Evolutionary conservation across 202 grass and related monocot species (phyloP).

Genomic region (Eragrostis tef): DNA sequence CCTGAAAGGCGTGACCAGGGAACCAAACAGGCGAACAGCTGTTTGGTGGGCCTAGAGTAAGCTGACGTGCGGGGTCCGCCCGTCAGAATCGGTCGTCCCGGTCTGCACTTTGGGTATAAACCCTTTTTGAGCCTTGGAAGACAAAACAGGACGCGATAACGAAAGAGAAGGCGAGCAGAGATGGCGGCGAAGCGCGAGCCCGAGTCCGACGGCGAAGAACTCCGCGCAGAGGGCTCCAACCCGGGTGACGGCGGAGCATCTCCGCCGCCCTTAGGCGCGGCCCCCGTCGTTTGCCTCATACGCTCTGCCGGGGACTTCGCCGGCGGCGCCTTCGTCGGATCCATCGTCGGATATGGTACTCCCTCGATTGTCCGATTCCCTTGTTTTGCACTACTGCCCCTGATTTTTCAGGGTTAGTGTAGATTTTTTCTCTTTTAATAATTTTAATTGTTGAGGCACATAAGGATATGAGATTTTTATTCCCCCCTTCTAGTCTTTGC

Average conservation of each 20-base stretch:
- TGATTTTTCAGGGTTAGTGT: not conserved
- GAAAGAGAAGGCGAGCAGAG: not conserved
- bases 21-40: not conserved
- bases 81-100: not conserved
- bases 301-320: slow-evolving; percentile 78
- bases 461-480: not conserved
- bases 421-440: not conserved
- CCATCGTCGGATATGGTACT: slow-evolving; percentile 87
- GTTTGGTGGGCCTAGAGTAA: not conserved
- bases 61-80: not conserved
- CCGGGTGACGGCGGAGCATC: slow-evolving; percentile 26
- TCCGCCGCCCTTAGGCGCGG: slow-evolving; percentile 15
- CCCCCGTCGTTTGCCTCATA: slow-evolving; percentile 66
- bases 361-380: not conserved
- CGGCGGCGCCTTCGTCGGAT: slow-evolving; percentile 77
- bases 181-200: slow-evolving; percentile 57
- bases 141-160: slow-evolving; percentile 44
- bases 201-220: slow-evolving; percentile 60
- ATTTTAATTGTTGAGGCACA: slow-evolving; percentile 4
- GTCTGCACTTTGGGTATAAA: not conserved
- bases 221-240: slow-evolving; percentile 42
- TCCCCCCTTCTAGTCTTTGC: not conserved
- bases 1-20: not conserved
- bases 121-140: not conserved
- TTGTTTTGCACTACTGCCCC: not conserved